Base-by-base conservation (phyloP, 441 rosid species). In the Kokia cookei region DNA sequence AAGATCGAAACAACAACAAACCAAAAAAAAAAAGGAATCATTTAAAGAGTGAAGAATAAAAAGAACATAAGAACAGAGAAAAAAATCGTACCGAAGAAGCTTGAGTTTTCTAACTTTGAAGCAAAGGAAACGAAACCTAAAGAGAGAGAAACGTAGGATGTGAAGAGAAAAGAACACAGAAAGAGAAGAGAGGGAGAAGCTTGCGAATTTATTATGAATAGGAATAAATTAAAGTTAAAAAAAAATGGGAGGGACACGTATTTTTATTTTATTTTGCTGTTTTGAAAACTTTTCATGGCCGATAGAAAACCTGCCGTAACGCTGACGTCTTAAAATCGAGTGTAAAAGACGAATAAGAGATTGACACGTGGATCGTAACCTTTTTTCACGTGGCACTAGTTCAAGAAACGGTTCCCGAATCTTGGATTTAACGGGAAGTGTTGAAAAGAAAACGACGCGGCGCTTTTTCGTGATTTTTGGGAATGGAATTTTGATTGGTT, bases 221-320 rank as follows among this genome's bases (percentile, higher is more conserved):
- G 4, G 6, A 32, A 58, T 11, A 24, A 58, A 26, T 73, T 76
- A 78, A 81, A 72, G 76, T 80, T 65, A 62, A 10, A 19, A 10
- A 19, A 53, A 37, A 35, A n/a, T 2, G 4, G 43, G 43, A n/a
- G 4, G 37, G 40, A 59, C 60, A 68, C 60, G 45, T 50, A 68
- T 50, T 68, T 67, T 68, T 68, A 29, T 8, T 48, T 29, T 50
- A 2, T 68, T 17, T 62, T 45, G n/a, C 26, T 48, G 55, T 9
- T 9, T 68, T 67, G 26, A 9, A 9, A 50, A 15, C 14, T 50
- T 50, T 68, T 68, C 32, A 50, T 50, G 45, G 45, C 17, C 5
- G 62, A 58, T 58, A 65, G 24, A 79, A 78, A 63, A 70, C 71
- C 78, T 84, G 92, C 89, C 97, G 95, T 87, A 84, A 84, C 85